Evolutionary conservation across 192 early-diverging fungal genomes (phyloP), one percentile per base, ranked within the genome.

Genomic region (Neocallimastix lanati): DNA sequence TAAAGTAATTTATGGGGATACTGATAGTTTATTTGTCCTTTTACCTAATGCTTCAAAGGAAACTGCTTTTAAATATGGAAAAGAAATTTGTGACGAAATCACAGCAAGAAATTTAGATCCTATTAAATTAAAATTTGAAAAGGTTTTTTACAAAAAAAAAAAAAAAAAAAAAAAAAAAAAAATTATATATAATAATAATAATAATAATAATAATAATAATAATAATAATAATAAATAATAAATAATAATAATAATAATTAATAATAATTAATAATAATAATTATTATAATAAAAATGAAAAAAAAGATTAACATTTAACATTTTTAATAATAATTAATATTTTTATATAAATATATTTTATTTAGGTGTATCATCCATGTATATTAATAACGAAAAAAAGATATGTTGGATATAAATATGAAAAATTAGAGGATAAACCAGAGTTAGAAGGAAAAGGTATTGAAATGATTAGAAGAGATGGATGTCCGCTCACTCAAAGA

Each of bases 371-470:
- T 80, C 91, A 92, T 40, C 94, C 94, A 5, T 94, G 93, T 80
- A 84, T 98, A 7, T 79, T 98, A 78, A 84, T 95, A 25, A 90
- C 95, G n/a, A 97, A 97, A 82, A 98, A 97, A 84, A 87, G 96
- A 29, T 98, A 98, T 81, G 93, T 94, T 12, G 96, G 96, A 0
- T 93, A 90, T 85, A 94, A 91, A 83, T 97, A 87, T 83, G 93
- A 94, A 81, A 84, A 82, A 2, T 79, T 80, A 13, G 83, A 88
- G 5, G 90, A 94, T 78, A 85, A 77, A 4, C 93, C 94, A 1
- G 85, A 85, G 16, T 92, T 97, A 90, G 96, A 98, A 80, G 94
- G 92, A 37, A 98, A 98, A 83, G 96, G 96, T 2, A 96, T 96
- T 79, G 96, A 98, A 84, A 96, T 94, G 13, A 93, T 98, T 18